Base-by-base conservation (phyloP, 495 filamentous ascomycete genomes). In the Chlorociboria aeruginascens region DNA sequence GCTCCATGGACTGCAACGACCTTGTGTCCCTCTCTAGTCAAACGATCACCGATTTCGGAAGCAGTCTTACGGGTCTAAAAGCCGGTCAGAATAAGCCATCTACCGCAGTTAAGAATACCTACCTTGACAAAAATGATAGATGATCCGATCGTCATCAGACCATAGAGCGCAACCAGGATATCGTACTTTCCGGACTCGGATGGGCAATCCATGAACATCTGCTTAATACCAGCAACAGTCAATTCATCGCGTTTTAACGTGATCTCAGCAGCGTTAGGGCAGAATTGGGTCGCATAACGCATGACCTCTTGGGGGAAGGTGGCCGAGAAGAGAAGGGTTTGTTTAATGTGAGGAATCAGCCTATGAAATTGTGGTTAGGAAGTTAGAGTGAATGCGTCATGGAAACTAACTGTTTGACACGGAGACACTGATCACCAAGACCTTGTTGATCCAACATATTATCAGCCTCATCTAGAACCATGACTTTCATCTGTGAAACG, bases 91-190 rank as follows among this genome's bases (percentile, higher is more conserved):
- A 30, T 46, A 13, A 30, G 29, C 14, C 47, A 28, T 11, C 29
- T 28, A 4, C 17, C 10, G n/a, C 20, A 29, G 7, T 32, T 7
- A 33, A 31, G 12, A 32, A 32, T 34, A 68, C 70, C 39, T 67
- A 92, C 89, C 73, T 78, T 79, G 55, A 95, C 88, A 65, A 99
- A 99, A 59, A 99, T 97, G 61, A 99, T 96, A 1, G 89, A 95
- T 6, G 89, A 95, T 3, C 87, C 89, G 48, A 95, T 86, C 9
- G 88, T 96, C 74, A 96, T 86, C 32, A 96, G 71, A 48, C 89
- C 89, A 60, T 97, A 99, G 13, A 99, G 82, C 61, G 86, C 81
- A 54, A 93, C 82, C 11, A 99, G 77, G 31, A 83, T 79, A 25
- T 79, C 73, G 61, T 92, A 99, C 61, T 99, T 99, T 56, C 86